Conservation (phyloP, 495 filamentous ascomycete species). For the Aspergillus haitiensis region DNA sequence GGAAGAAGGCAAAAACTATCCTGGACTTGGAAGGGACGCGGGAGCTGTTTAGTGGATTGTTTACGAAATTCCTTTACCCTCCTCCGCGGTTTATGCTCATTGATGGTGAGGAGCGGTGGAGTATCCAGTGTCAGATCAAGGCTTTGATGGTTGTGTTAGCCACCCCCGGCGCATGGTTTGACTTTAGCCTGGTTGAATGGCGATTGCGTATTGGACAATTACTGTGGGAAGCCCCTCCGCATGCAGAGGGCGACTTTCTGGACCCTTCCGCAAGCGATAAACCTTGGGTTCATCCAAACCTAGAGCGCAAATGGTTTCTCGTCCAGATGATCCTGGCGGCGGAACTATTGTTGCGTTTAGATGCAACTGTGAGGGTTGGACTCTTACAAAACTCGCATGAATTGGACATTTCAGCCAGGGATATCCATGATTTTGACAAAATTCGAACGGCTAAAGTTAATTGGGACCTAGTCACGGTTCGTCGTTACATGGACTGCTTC, state of each 20-base stretch:
- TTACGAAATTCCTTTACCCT: constrained; percentile 47
- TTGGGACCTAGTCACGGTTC: constrained; percentile 77
- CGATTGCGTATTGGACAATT: constrained; percentile 77
- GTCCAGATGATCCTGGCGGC: constrained; percentile 76
- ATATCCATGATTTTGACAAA: constrained; percentile 63
- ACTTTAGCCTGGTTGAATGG: constrained; percentile 81
- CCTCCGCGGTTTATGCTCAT: constrained; percentile 26
- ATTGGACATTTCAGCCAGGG: constrained; percentile 53
- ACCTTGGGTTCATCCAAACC: constrained; percentile 37
- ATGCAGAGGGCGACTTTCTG: constrained; percentile 53
- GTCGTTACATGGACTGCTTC: constrained; percentile 76
- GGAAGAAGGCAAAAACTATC: constrained; percentile 35
- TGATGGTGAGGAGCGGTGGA: constrained; percentile 32
- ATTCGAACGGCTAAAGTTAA: constrained; percentile 66
- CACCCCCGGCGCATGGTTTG: constrained; percentile 62
- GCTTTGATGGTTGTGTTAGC: constrained; percentile 47
- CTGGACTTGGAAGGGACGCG: constrained; percentile 44
- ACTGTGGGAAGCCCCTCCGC: constrained; percentile 63
- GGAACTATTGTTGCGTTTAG: constrained; percentile 73
- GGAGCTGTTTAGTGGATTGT: constrained; percentile 48
- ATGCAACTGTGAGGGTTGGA: constrained; percentile 59
- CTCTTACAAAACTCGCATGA: constrained; percentile 52
- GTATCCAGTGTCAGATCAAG: constrained; percentile 54
- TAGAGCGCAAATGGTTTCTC: constrained; percentile 72
- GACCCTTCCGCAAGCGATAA: constrained; percentile 39